Base-by-base conservation (phyloP, 2,329 filamentous ascomycete species). In the Hypoxylon rubiginosum region DNA sequence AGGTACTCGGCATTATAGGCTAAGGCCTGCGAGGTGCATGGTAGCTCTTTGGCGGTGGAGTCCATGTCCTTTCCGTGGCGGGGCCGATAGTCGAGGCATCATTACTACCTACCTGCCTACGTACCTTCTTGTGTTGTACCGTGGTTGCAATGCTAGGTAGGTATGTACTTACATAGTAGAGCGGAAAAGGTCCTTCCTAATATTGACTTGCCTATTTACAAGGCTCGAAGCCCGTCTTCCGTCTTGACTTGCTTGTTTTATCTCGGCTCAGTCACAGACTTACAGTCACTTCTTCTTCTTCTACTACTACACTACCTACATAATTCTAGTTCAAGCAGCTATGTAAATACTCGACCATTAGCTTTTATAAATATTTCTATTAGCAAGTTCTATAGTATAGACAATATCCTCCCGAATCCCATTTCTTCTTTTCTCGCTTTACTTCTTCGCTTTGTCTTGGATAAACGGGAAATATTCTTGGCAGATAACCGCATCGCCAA, bases 11-110 rank as follows among this genome's bases (percentile, higher is more conserved):
- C 7, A 24, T 17, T 43, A 53, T 49, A 46, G 48, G 43, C 49
- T 59, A 50, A 45, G 19, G 24, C 41, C 57, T 43, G 54, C 45
- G 26, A 43, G 8, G 39, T 15, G 10, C 34, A 36, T 36, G 34
- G 34, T 36, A 36, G 11, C 34, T 36, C 34, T 24, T 24, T 24
- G 21, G 21, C 21, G 15, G 57, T 52, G 46, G 49, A 59, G 64
- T 59, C 34, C 4, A 24, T 24, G 21, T 24, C 34, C 34, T 39
- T n/a, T 39, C 34, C 34, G 34, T 66, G 55, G 71, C 66, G 71
- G 71, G 71, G 71, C 71, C 64, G 64, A 59, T 59, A 70, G 68
- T 73, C 67, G 59, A 73, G 50, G 71, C 71, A 72, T 73, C 70
- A 73, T 72, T 45, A 17, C 26, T 48, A 26, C 21, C 6, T 46